phyloP scores from a whole-genome alignment of 2,329 filamentous ascomycete species.

The Fusarium concolor region DNA sequence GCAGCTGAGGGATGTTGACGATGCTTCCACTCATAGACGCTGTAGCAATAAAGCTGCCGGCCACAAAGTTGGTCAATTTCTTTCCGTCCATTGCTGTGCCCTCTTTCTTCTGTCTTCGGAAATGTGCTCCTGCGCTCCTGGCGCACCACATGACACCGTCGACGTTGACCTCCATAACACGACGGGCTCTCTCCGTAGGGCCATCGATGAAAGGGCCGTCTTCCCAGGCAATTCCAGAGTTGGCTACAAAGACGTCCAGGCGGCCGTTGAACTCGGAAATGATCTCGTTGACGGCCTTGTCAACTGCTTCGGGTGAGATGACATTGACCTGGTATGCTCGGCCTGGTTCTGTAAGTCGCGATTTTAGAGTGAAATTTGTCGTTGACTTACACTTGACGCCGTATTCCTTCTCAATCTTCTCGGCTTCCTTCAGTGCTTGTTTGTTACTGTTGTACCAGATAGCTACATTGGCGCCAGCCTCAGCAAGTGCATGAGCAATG shows the following conservation, averaged over 20 bases:
- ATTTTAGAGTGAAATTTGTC: background rate
- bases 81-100: conserved; percentile 72
- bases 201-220: conserved; percentile 76
- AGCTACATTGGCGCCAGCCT: conserved; percentile 77
- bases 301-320: conserved; percentile 63
- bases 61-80: conserved; percentile 68
- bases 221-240: conserved; percentile 80
- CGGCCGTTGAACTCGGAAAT: conserved; percentile 77
- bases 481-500: conserved; percentile 72
- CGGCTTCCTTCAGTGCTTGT: conserved; percentile 70
- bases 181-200: conserved; percentile 70
- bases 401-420: conserved; percentile 72
- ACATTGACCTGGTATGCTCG: conserved; percentile 73
- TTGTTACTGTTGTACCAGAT: conserved; percentile 80
- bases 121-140: conserved; percentile 75
- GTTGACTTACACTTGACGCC: conserved; percentile 72
- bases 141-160: conserved; percentile 85
- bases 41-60: conserved; percentile 81
- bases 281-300: conserved; percentile 63
- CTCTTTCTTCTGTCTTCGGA: conserved; percentile 76
- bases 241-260: conserved; percentile 83
- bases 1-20: conserved; percentile 80
- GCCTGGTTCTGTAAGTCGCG: conserved; percentile 55
- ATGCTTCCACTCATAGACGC: conserved; percentile 83
- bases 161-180: conserved; percentile 77